Evolutionary conservation across 345 rosid genomes (phyloP).

Genomic region (Eucalyptus tenuipes): DNA sequence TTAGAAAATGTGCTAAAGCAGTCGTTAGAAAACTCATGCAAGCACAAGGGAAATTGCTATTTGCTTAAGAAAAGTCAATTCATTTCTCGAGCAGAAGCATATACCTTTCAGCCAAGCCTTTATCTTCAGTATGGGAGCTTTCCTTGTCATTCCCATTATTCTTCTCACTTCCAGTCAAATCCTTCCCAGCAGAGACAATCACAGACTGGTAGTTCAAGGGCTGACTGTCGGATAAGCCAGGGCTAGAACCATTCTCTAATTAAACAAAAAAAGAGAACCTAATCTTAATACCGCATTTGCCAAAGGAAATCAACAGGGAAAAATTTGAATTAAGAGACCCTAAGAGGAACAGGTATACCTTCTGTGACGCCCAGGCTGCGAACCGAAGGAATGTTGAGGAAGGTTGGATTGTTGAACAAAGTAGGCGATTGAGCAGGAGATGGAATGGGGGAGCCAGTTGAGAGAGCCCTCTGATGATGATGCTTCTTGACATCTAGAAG

Average conservation of each 20-base stretch:
- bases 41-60: background rate
- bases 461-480: constrained; percentile 55
- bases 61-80: background rate
- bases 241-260: constrained; percentile 32
- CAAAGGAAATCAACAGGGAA: background rate
- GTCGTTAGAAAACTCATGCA: background rate
- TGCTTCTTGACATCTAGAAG: constrained; percentile 77
- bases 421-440: constrained; percentile 36
- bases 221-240: background rate
- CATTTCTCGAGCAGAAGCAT: background rate
- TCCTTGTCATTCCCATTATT: constrained; percentile 19
- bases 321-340: background rate
- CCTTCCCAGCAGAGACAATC: constrained; percentile 3
- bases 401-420: constrained; percentile 35
- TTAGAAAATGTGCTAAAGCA: background rate
- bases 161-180: constrained; percentile 13
- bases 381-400: constrained; percentile 25
- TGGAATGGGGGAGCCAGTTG: constrained; percentile 50
- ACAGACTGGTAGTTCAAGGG: background rate
- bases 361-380: constrained; percentile 9
- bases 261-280: background rate
- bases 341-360: constrained; percentile 4
- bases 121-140: constrained; percentile 9
- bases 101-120: constrained; percentile 26
- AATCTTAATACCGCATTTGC: background rate